Conservation (phyloP, 495 filamentous ascomycete species). For the Tetracladium setigerum region DNA sequence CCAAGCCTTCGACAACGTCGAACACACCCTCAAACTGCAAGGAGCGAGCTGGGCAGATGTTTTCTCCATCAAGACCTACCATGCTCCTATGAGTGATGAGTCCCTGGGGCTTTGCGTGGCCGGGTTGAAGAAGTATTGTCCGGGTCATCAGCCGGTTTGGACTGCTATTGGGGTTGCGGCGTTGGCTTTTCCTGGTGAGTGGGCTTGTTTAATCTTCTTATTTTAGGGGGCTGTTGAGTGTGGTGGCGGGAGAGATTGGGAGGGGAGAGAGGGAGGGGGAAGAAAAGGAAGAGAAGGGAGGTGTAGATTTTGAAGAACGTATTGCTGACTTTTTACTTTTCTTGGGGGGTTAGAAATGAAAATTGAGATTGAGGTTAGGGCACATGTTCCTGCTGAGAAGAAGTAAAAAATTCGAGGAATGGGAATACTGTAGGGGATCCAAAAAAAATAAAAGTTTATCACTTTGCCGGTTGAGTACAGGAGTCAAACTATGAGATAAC, state of each 20-base stretch:
- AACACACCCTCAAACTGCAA: slow-evolving; percentile 35
- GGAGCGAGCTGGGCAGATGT: slow-evolving; percentile 54
- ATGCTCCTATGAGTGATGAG: slow-evolving; percentile 33
- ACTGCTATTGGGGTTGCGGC: slow-evolving; percentile 37
- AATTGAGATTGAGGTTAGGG: slow-evolving; percentile 49
- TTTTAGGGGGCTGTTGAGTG: too few relatives aligned
- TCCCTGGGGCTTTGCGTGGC: slow-evolving; percentile 32
- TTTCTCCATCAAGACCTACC: slow-evolving; percentile 42
- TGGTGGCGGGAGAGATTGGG: too few relatives aligned
- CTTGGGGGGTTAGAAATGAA: slow-evolving; percentile 37
- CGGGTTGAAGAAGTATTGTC: slow-evolving; percentile 42
- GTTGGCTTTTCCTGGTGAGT: slow-evolving; percentile 13
- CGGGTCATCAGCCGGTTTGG: slow-evolving; percentile 42
- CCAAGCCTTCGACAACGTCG: slow-evolving; percentile 47
- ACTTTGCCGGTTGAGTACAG: too few relatives aligned
- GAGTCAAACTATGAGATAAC: too few relatives aligned
- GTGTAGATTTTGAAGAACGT: too few relatives aligned
- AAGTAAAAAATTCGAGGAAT: too few relatives aligned
- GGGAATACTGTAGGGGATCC: too few relatives aligned
- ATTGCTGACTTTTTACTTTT: too few relatives aligned
- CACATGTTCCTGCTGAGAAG: slow-evolving; percentile 7
- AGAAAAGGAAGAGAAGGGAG: too few relatives aligned
- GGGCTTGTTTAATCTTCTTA: too few relatives aligned
- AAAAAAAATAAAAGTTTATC: too few relatives aligned
- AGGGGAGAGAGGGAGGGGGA: too few relatives aligned